These are phyloP conservation scores for Leptomonas pyrrhocoris DNA, from an alignment of 208 protist species.

Conservation along the genomic window DNA sequence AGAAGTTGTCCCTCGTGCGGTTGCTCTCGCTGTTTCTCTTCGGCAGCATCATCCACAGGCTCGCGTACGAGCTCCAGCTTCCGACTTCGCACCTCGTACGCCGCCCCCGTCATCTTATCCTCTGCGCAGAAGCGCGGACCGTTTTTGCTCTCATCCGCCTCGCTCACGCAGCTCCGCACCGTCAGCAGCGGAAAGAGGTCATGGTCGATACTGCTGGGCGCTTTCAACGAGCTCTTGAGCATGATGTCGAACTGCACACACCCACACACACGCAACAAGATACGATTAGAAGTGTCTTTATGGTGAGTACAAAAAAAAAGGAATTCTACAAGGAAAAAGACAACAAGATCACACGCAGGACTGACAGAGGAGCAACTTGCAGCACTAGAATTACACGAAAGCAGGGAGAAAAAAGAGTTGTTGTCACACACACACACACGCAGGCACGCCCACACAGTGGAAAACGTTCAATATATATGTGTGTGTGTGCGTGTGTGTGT, in stretches of 20 bases:
- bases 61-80: slow-evolving; percentile 20
- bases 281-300: no score
- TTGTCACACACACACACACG: no score
- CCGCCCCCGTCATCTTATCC: slow-evolving; percentile 63
- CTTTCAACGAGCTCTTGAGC: slow-evolving; percentile 46
- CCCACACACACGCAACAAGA: neutral
- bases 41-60: neutral
- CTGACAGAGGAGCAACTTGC: no score
- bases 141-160: slow-evolving; percentile 75
- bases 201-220: slow-evolving; percentile 39
- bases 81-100: slow-evolving; percentile 73
- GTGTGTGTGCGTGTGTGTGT: no score
- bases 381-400: no score
- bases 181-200: slow-evolving; percentile 76
- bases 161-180: slow-evolving; percentile 73
- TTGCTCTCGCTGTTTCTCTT: neutral
- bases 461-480: no score
- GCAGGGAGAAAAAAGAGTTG: no score
- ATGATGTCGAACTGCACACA: slow-evolving; percentile 10
- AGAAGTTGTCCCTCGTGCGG: neutral
- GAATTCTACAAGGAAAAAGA: no score
- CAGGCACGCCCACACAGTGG: no score
- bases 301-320: no score
- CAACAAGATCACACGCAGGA: no score
- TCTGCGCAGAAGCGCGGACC: slow-evolving; percentile 79